Conservation (phyloP, 352 stramenopile species). For the Blastocystis sp. region DNA sequence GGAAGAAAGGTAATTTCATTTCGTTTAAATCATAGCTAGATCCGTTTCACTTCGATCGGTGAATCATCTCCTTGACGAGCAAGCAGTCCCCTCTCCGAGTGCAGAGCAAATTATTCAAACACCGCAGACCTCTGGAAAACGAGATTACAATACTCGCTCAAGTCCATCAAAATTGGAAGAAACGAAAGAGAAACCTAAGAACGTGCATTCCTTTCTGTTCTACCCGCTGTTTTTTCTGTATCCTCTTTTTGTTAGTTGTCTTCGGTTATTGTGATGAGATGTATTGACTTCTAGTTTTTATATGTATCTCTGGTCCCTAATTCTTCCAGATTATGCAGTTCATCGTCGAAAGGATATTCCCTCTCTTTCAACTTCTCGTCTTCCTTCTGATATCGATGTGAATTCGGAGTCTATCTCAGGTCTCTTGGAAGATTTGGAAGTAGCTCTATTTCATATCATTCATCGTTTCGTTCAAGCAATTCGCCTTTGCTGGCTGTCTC, state of each 20-base stretch:
- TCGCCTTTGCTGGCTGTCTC: neutral
- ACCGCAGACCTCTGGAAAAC: neutral
- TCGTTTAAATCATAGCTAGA: neutral
- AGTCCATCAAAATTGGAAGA: constrained; percentile 30
- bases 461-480: neutral
- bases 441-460: constrained; percentile 12
- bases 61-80: neutral
- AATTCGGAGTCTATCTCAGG: constrained; percentile 40
- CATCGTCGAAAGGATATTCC: neutral
- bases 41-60: neutral
- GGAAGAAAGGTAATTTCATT: neutral
- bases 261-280: neutral
- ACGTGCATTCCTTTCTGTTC: constrained; percentile 22
- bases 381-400: constrained; percentile 47
- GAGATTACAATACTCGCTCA: neutral
- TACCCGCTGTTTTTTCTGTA: constrained; percentile 10
- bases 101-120: neutral
- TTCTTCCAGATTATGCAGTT: constrained; percentile 47
- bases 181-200: neutral
- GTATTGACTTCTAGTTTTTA: neutral
- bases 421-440: constrained; percentile 33
- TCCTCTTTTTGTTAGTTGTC: neutral
- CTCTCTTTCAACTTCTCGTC: neutral
- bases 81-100: too few relatives aligned
- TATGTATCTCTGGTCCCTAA: constrained; percentile 37